Percentiles rank a stretch among this genome's conserved stretches.
Conservation (phyloP, 2,329 filamentous ascomycete species). For the Trichoderma sp. region DNA sequence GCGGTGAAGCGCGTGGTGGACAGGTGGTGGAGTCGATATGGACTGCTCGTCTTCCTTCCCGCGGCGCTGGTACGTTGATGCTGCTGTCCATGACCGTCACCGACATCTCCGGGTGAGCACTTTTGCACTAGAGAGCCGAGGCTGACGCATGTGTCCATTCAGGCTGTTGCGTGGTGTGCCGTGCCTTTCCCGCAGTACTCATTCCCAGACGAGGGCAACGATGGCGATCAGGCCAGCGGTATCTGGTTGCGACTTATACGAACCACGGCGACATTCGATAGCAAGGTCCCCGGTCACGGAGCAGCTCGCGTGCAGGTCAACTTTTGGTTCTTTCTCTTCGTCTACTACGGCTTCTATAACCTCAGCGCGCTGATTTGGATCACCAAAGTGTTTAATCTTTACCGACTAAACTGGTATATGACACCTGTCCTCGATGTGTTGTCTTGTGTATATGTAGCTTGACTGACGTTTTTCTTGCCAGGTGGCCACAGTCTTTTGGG, state of each 20-base stretch:
- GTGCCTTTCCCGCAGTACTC: conserved; percentile 63
- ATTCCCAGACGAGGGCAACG: conserved; percentile 42
- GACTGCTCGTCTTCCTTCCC: conserved; percentile 58
- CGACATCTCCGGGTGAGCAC: not conserved
- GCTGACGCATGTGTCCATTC: not conserved
- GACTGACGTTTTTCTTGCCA: conserved; percentile 22
- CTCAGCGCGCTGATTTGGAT: conserved; percentile 66
- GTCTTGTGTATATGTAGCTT: too few relatives aligned
- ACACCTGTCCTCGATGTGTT: not conserved
- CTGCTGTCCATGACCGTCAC: not conserved
- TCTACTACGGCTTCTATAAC: conserved; percentile 69
- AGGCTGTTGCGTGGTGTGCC: conserved; percentile 64
- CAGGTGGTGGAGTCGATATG: conserved; percentile 62
- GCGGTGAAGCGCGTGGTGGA: conserved; percentile 58
- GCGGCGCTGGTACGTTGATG: conserved; percentile 52
- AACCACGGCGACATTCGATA: not conserved
- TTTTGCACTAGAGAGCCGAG: not conserved
- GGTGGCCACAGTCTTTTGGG: conserved; percentile 61
- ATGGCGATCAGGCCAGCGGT: conserved; percentile 18
- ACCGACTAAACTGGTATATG: conserved; percentile 61
- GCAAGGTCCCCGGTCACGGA: conserved; percentile 58
- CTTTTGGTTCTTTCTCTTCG: conserved; percentile 69
- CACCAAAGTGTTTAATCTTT: conserved; percentile 69
- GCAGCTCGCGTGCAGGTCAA: conserved; percentile 61
- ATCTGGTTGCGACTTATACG: not conserved